phyloP scores from a whole-genome alignment of 1,284 basidiomycete genomes.

The Tranzscheliella williamsii region DNA sequence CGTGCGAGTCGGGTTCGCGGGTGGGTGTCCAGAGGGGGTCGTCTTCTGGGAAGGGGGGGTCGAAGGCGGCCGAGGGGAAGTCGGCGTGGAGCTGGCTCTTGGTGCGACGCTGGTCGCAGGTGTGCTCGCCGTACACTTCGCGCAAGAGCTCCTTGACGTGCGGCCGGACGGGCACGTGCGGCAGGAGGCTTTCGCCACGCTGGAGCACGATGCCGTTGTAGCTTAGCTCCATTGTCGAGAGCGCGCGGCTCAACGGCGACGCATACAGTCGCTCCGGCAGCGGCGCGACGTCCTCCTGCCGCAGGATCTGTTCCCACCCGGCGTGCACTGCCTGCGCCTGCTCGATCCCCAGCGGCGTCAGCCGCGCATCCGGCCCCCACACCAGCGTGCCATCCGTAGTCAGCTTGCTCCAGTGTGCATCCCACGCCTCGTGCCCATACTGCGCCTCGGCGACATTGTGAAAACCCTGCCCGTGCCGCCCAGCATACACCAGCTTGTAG shows the following conservation, averaged over 20 bases:
- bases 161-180: neutral
- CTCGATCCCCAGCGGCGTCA: conserved; percentile 32
- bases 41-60: conserved; percentile 10
- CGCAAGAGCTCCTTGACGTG: conserved; percentile 28
- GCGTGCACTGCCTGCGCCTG: conserved; percentile 39
- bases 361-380: conserved; percentile 39
- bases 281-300: conserved; percentile 16
- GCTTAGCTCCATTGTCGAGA: conserved; percentile 29
- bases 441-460: conserved; percentile 41
- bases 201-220: conserved; percentile 26
- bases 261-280: conserved; percentile 23
- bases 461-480: conserved; percentile 40
- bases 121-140: conserved; percentile 42
- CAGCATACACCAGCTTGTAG: conserved; percentile 40
- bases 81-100: conserved; percentile 9
- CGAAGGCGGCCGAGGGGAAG: conserved; percentile 29
- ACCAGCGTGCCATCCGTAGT: conserved; percentile 22
- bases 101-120: conserved; percentile 33
- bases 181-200: conserved; percentile 5
- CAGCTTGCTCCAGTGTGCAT: conserved; percentile 30
- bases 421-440: conserved; percentile 37
- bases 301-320: conserved; percentile 18
- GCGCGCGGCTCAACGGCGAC: conserved; percentile 24
- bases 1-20: conserved; percentile 10
- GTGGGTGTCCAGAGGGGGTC: conserved; percentile 24